Percentiles rank a stretch among this genome's conserved stretches.
These are phyloP conservation scores for Cynara cardunculus DNA, from an alignment of 129 eudicot species.

Conservation along the genomic window DNA sequence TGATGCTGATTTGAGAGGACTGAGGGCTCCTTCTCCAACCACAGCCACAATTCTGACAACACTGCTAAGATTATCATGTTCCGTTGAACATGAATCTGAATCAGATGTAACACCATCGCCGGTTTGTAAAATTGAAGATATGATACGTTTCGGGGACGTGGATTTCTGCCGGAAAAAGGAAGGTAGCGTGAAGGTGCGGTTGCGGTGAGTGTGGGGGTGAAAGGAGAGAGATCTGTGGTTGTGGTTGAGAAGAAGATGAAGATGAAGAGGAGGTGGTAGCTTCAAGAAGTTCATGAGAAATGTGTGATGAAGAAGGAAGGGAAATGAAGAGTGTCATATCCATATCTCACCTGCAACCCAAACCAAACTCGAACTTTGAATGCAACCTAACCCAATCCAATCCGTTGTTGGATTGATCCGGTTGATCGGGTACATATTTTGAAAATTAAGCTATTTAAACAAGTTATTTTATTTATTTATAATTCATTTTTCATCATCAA, in stretches of 20 bases:
- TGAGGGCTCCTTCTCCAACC: conserved; percentile 72
- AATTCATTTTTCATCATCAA: too few relatives aligned
- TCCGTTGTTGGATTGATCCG: too few relatives aligned
- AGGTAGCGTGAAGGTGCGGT: conserved; percentile 13
- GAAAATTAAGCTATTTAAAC: too few relatives aligned
- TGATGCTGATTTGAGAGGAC: conserved; percentile 83
- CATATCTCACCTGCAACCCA: not conserved
- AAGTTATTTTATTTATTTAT: too few relatives aligned
- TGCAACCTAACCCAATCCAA: too few relatives aligned
- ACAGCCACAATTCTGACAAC: conserved; percentile 64
- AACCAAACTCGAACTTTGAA: too few relatives aligned
- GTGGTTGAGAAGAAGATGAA: not conserved
- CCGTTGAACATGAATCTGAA: conserved; percentile 26
- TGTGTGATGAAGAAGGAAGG: not conserved
- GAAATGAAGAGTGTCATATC: not conserved
- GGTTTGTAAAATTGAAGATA: conserved; percentile 19
- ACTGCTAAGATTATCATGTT: not conserved
- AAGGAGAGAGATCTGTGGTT: not conserved
- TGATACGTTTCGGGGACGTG: conserved; percentile 7
- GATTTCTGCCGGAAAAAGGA: conserved; percentile 8
- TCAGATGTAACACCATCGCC: conserved; percentile 6
- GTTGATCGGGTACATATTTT: too few relatives aligned
- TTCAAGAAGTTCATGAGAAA: conserved; percentile 17
- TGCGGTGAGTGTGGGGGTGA: not conserved
- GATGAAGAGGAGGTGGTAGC: not conserved